Conservation (phyloP, 805 yeast genomes). For the Komagataella pastoris region DNA sequence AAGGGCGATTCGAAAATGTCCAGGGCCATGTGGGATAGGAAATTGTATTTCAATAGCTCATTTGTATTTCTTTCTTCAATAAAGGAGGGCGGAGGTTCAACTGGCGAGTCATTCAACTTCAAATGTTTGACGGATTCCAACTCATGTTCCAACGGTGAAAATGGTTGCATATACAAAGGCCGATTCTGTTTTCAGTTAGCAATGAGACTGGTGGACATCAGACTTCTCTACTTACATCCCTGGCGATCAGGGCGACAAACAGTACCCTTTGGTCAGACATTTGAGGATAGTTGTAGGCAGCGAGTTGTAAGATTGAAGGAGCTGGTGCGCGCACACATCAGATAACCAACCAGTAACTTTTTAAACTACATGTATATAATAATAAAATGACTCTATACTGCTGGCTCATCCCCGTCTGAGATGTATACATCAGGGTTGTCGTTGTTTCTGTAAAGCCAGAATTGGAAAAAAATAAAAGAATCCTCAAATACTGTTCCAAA, state of each 20-base stretch:
- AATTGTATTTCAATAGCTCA: slow-evolving; percentile 46
- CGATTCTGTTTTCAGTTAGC: slow-evolving; percentile 20
- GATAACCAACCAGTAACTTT: neutral
- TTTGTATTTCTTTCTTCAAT: slow-evolving; percentile 21
- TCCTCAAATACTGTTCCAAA: slow-evolving; percentile 70
- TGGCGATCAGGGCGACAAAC: slow-evolving; percentile 45
- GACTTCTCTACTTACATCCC: slow-evolving; percentile 22
- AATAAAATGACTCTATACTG: neutral
- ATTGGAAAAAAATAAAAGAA: slow-evolving; percentile 49
- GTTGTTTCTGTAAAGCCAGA: slow-evolving; percentile 38
- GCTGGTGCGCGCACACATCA: too few species aligned
- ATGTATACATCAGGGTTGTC: slow-evolving; percentile 1
- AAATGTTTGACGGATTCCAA: slow-evolving; percentile 1
- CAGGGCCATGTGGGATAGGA: slow-evolving; percentile 63
- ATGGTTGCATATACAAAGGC: slow-evolving; percentile 48
- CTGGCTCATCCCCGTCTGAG: neutral
- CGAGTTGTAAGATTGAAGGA: slow-evolving; percentile 11
- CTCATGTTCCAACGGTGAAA: slow-evolving; percentile 19
- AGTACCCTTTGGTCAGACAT: slow-evolving; percentile 11
- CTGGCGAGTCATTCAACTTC: neutral
- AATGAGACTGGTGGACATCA: neutral
- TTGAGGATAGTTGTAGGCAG: neutral
- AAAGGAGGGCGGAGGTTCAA: slow-evolving; percentile 5
- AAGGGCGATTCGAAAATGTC: slow-evolving; percentile 49
- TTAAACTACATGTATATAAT: neutral